phyloP scores from a whole-genome alignment of 164 flowering plant species.

The Aristolochia contorta region DNA sequence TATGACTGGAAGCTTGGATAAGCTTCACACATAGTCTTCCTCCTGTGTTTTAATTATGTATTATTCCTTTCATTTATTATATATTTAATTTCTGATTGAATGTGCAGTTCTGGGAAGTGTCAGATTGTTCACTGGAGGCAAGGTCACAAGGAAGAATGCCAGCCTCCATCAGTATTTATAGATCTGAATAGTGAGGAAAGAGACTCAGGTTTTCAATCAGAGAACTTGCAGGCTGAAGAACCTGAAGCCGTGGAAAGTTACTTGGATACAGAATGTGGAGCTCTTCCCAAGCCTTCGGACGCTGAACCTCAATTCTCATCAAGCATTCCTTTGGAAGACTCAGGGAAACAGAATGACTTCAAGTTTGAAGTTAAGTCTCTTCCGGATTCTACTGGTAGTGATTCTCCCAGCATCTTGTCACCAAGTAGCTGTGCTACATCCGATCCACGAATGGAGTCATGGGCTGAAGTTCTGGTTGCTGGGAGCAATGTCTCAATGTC shows the following conservation, averaged over 20 bases:
- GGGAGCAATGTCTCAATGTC: conserved; percentile 19
- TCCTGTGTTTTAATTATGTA: no score
- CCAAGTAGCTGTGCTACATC: conserved; percentile 23
- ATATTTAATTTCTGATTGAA: background rate
- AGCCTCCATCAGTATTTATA: conserved; percentile 19
- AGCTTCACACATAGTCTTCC: no score
- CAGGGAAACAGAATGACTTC: conserved; percentile 12
- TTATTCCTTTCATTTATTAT: no score
- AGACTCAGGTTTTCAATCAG: conserved; percentile 10
- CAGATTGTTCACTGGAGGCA: conserved; percentile 83
- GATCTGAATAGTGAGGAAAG: conserved; percentile 14
- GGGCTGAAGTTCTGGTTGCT: conserved; percentile 30
- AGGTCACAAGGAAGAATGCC: conserved; percentile 79
- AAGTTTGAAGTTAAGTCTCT: conserved; percentile 17
- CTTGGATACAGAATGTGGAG: conserved; percentile 12
- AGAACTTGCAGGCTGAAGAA: conserved; percentile 9
- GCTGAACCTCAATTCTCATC: conserved; percentile 12
- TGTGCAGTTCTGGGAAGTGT: conserved; percentile 70
- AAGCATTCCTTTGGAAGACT: conserved; percentile 7
- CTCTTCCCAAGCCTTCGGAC: conserved; percentile 10
- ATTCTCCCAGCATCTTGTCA: conserved; percentile 17
- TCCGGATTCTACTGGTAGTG: conserved; percentile 13
- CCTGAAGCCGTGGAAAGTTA: conserved; percentile 4
- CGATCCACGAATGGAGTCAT: conserved; percentile 14
- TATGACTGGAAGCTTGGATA: no score